These are phyloP conservation scores for Colletotrichum sp. DNA, from an alignment of 2,329 filamentous ascomycete genomes.

Conservation along the genomic window DNA sequence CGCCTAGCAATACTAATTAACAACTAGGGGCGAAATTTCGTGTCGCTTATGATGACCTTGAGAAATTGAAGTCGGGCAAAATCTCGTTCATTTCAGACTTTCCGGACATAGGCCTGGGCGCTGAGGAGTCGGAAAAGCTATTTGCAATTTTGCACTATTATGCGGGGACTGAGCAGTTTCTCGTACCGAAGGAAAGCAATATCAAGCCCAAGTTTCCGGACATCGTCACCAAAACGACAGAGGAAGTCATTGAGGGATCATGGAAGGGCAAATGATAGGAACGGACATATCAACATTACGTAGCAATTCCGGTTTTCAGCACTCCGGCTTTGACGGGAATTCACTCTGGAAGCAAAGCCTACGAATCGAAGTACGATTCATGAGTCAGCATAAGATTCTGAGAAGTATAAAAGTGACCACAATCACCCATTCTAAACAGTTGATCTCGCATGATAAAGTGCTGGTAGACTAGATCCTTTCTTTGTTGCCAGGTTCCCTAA, in stretches of 20 bases:
- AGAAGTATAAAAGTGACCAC: background rate
- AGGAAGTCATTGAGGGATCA: slow-evolving; percentile 25
- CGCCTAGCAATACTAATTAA: background rate
- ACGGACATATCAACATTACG: background rate
- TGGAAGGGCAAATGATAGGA: background rate
- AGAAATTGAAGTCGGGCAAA: slow-evolving; percentile 25
- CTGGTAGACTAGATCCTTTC: background rate
- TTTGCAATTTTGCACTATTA: slow-evolving; percentile 25
- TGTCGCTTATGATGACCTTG: slow-evolving; percentile 10
- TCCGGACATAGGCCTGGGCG: slow-evolving; percentile 21
- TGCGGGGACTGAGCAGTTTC: slow-evolving; percentile 22
- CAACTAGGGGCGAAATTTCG: background rate
- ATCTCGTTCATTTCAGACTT: slow-evolving; percentile 27
- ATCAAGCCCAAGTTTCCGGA: slow-evolving; percentile 33
- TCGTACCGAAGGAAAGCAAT: slow-evolving; percentile 19
- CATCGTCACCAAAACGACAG: slow-evolving; percentile 26
- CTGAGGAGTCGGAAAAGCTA: slow-evolving; percentile 22
- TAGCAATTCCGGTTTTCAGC: background rate
- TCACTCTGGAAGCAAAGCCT: background rate
- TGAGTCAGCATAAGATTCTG: background rate
- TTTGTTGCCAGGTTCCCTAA: accelerated
- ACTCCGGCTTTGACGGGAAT: background rate
- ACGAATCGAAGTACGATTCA: accelerated
- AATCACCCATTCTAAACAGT: background rate
- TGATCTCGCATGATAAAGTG: background rate